Evolutionary conservation across 176 grass and related monocot genomes (phyloP).

Genomic region (Elaeis guineensis): DNA sequence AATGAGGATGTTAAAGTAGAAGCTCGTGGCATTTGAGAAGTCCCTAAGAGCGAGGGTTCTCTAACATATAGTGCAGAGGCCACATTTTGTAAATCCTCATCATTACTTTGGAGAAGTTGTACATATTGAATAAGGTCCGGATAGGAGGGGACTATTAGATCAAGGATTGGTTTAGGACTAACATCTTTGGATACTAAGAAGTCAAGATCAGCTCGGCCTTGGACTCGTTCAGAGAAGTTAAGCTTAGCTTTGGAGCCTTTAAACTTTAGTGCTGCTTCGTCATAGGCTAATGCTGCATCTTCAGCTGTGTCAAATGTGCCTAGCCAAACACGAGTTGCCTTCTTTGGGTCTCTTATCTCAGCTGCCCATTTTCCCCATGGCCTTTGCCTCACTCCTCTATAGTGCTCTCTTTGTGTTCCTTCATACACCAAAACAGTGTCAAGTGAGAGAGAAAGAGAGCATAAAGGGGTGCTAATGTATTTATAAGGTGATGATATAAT

Average conservation of each 20-base stretch:
- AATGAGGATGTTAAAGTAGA: no score
- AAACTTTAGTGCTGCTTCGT: constrained; percentile 42
- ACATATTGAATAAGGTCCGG: constrained; percentile 33
- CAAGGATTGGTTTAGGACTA: not conserved
- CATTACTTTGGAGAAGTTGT: constrained; percentile 34
- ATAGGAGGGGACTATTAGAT: constrained; percentile 3
- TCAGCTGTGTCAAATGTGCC: constrained; percentile 49
- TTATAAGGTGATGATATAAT: no score
- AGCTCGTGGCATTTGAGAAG: no score
- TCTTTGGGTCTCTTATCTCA: constrained; percentile 1
- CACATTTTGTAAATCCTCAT: constrained; percentile 16
- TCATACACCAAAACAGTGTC: not conserved
- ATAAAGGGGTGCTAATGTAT: no score
- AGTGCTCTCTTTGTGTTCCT: not conserved
- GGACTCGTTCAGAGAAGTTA: constrained; percentile 30
- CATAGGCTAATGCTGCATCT: constrained; percentile 47
- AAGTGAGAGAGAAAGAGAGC: no score
- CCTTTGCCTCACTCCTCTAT: constrained; percentile 4
- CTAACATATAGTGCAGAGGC: not conserved
- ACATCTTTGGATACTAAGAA: no score
- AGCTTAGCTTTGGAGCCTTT: constrained; percentile 56
- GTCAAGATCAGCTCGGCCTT: not conserved
- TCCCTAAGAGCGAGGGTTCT: no score
- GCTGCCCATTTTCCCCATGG: constrained; percentile 8
- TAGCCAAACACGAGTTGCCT: constrained; percentile 47